Base-by-base conservation (phyloP, 176 grass and related monocot genomes). In the Oryza longistaminata region DNA sequence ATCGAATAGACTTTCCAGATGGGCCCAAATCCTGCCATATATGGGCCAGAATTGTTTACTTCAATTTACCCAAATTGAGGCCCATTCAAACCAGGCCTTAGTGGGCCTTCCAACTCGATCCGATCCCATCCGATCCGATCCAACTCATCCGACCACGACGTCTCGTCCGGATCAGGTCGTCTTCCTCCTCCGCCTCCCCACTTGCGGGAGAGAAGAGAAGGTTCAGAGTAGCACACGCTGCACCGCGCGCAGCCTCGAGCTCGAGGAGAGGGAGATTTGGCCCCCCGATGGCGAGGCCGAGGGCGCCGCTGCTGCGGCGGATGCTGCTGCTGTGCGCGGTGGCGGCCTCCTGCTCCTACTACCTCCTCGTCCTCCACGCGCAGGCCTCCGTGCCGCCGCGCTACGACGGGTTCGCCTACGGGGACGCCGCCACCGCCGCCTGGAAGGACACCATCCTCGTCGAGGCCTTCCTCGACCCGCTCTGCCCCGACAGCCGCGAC, bases 391-490 rank as follows among this genome's bases (percentile, higher is more conserved):
- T 81, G 10, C 93, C 96, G 53, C 67, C 83, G 73, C 90, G 89
- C 74, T 90, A 92, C 78, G 91, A 95, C 55, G 96, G 96, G 0
- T 95, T 98, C 78, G 88, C 83, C 70, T 98, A 98, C 77, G 40
- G 55, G 13, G 78, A 69, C 3, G 80, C 45, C 67, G 84, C 84
- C 61, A 74, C 49, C 34, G 49, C 49, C 46, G 78, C 52, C 6
- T 92, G 89, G 88, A 88, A 92, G 78, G 91, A 94, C 58, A 68
- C 84, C 83, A 65, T 98, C 61, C 81, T 94, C 48, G 87, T 98
- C 37, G 96, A 98, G 89, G 96, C 93, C 65, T 98, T 98, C 86
- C 66, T 98, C 40, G 93, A 98, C 61, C 96, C 96, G 48, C 91
- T 98, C 44, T 98, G 96, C 85, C 66, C 93, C 48, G 93, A 98